Evolutionary conservation across 164 flowering plant species (phyloP).

Genomic region (Chloranthus sessilifolius): DNA sequence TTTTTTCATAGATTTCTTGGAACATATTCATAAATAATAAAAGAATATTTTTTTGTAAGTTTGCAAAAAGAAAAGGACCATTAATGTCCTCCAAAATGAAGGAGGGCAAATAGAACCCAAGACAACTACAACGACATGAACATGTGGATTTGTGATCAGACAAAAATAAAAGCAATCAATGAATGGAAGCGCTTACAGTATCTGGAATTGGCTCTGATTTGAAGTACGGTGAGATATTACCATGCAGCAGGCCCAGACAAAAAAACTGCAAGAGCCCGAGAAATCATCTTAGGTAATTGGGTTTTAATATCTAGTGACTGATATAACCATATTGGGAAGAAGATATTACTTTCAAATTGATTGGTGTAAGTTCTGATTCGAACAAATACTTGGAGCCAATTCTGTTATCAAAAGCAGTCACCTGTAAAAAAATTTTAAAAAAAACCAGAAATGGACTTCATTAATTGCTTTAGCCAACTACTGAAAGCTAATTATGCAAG

Average conservation of each 20-base stretch:
- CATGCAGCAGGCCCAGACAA: slow-evolving; percentile 50
- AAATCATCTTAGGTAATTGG: slow-evolving; percentile 1
- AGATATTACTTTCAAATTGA: slow-evolving; percentile 61
- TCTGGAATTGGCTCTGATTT: slow-evolving; percentile 78
- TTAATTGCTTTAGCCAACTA: neutral
- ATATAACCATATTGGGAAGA: slow-evolving; percentile 5
- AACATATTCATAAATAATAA: no score
- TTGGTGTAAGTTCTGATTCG: slow-evolving; percentile 57
- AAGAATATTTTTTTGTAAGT: no score
- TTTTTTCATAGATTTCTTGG: no score
- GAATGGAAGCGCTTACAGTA: slow-evolving; percentile 45
- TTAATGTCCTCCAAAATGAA: no score
- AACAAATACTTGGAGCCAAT: slow-evolving; percentile 64
- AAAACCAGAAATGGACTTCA: slow-evolving; percentile 5
- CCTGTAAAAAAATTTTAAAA: slow-evolving; percentile 35
- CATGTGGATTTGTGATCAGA: no score
- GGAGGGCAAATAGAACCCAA: no score
- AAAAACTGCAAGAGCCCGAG: slow-evolving; percentile 53
- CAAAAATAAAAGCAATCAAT: neutral
- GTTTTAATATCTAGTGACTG: neutral
- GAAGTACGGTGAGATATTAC: slow-evolving; percentile 51
- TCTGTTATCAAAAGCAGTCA: slow-evolving; percentile 68
- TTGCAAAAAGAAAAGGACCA: no score
- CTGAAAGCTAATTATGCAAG: no score
- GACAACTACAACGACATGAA: no score